Evolutionary conservation across 2,329 filamentous ascomycete genomes (phyloP).

Genomic region (Penicillium decumbens): DNA sequence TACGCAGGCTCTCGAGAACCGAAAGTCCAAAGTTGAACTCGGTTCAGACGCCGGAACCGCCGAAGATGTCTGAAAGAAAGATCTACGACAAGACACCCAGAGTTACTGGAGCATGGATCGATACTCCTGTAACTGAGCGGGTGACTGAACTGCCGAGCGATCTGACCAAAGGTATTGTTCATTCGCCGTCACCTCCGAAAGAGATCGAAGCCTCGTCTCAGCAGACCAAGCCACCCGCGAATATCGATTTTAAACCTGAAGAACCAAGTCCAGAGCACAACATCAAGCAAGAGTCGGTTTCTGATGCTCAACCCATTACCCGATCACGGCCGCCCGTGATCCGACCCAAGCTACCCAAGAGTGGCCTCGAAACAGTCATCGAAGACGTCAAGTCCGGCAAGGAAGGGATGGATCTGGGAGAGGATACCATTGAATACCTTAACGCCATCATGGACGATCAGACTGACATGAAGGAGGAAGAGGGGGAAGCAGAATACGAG

Average conservation of each 20-base stretch:
- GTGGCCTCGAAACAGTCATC: slow-evolving; percentile 41
- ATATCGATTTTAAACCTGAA: background rate
- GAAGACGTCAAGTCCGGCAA: slow-evolving; percentile 39
- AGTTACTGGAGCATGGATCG: slow-evolving; percentile 46
- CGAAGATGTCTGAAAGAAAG: slow-evolving; percentile 28
- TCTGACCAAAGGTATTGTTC: slow-evolving; percentile 23
- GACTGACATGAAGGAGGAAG: slow-evolving; percentile 25
- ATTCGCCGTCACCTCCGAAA: slow-evolving; percentile 12
- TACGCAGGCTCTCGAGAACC: slow-evolving; percentile 41
- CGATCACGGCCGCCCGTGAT: slow-evolving; percentile 25
- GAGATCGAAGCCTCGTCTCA: slow-evolving; percentile 4
- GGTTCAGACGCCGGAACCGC: slow-evolving; percentile 33
- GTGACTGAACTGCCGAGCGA: slow-evolving; percentile 23
- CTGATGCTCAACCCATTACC: slow-evolving; percentile 9
- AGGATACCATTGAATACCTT: slow-evolving; percentile 46
- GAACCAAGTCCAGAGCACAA: background rate
- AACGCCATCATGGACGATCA: slow-evolving; percentile 39
- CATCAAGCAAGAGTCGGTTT: background rate
- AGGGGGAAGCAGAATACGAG: slow-evolving; percentile 32
- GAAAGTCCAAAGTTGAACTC: slow-evolving; percentile 33
- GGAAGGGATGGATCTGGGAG: slow-evolving; percentile 38
- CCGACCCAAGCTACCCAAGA: slow-evolving; percentile 40
- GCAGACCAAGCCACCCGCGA: background rate
- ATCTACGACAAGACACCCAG: slow-evolving; percentile 44
- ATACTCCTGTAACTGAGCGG: slow-evolving; percentile 44